These are phyloP conservation scores for Xylaria flabelliformis DNA, from an alignment of 495 filamentous ascomycete species.

Conservation along the genomic window DNA sequence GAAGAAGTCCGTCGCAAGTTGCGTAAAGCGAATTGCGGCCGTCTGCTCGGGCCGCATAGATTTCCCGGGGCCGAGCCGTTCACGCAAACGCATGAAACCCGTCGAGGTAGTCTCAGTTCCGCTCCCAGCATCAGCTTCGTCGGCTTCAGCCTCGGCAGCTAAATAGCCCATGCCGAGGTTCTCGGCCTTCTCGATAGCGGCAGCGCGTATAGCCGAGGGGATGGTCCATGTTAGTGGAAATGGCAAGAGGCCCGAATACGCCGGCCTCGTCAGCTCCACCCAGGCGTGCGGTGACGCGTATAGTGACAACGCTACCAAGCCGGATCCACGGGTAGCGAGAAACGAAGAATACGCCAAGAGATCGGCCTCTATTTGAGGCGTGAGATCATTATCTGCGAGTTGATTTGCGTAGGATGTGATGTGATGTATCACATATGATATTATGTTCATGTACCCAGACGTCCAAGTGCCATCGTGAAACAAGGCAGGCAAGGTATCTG, in stretches of 20 bases:
- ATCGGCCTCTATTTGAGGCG: slow-evolving; percentile 73
- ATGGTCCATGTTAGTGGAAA: slow-evolving; percentile 86
- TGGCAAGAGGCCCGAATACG: slow-evolving; percentile 75
- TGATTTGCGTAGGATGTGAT: slow-evolving; percentile 53
- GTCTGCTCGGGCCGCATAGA: slow-evolving; percentile 55
- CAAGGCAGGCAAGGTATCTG: slow-evolving; percentile 66
- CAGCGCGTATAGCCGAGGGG: slow-evolving; percentile 67
- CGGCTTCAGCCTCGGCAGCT: slow-evolving; percentile 39
- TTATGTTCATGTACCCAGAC: slow-evolving; percentile 75
- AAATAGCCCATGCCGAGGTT: slow-evolving; percentile 68
- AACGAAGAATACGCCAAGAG: slow-evolving; percentile 73
- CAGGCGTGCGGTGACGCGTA: slow-evolving; percentile 91
- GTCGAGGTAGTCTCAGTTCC: slow-evolving; percentile 39
- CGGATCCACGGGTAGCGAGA: slow-evolving; percentile 65
- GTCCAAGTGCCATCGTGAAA: slow-evolving; percentile 68
- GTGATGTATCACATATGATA: slow-evolving; percentile 69
- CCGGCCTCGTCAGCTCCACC: slow-evolving; percentile 70
- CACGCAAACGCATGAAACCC: slow-evolving; percentile 40
- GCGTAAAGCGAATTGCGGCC: slow-evolving; percentile 71
- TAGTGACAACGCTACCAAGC: slow-evolving; percentile 79
- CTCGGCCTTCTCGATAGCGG: slow-evolving; percentile 72
- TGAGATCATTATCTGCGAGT: slow-evolving; percentile 62
- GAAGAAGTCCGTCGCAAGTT: slow-evolving; percentile 70
- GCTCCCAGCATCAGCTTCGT: slow-evolving; percentile 36
- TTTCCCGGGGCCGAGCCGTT: slow-evolving; percentile 32